phyloP scores from a whole-genome alignment of 2,329 filamentous ascomycete species.

The Penicillium sp. region DNA sequence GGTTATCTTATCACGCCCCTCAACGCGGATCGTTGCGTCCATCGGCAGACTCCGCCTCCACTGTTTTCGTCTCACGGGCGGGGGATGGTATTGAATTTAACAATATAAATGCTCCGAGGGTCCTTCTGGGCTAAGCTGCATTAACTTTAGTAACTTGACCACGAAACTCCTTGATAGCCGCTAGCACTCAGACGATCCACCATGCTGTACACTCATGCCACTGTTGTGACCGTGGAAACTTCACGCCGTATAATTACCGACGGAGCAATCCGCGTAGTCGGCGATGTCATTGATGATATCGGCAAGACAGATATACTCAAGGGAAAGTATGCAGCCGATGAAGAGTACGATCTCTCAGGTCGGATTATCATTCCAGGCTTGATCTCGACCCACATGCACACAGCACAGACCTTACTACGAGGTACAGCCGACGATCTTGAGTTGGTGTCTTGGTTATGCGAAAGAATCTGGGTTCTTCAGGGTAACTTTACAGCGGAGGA shows the following conservation, averaged over 20 bases:
- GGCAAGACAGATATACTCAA: constrained; percentile 34
- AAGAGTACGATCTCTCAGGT: constrained; percentile 31
- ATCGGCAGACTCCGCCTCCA: constrained; percentile 1
- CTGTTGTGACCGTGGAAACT: constrained; percentile 46
- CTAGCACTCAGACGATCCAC: neutral
- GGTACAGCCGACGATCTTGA: constrained; percentile 45
- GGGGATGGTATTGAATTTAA: neutral
- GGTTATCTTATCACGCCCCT: neutral
- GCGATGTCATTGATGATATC: constrained; percentile 37
- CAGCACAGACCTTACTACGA: constrained; percentile 41
- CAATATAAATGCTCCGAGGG: neutral
- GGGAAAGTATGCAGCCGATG: constrained; percentile 25
- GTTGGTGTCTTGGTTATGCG: constrained; percentile 46
- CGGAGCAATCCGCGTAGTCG: constrained; percentile 40
- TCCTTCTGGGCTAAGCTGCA: neutral
- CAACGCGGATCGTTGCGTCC: neutral
- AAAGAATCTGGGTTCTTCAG: constrained; percentile 44
- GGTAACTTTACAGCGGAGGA: constrained; percentile 40
- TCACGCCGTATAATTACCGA: constrained; percentile 40
- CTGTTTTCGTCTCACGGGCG: neutral
- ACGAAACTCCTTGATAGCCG: neutral
- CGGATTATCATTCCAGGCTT: constrained; percentile 44
- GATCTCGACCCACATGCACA: constrained; percentile 46
- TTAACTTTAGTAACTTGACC: too few species aligned
- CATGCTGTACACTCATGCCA: constrained; percentile 44